Base-by-base conservation (phyloP, 805 yeast species). In the Blastobotrys peoriensis region DNA sequence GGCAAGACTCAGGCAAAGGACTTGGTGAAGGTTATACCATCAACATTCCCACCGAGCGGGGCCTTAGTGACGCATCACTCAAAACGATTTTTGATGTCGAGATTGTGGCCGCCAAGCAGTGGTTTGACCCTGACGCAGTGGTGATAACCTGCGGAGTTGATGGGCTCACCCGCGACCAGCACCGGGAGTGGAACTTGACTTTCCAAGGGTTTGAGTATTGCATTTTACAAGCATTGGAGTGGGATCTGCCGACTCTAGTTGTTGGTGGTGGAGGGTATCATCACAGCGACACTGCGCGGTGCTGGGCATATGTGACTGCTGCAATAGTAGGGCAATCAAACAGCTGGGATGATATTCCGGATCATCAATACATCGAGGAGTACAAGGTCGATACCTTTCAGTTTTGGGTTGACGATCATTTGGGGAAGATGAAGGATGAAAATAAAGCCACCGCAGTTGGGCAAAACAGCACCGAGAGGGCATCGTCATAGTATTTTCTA, bases 231-330 rank as follows among this genome's bases (percentile, higher is more conserved):
- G 18, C 73, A 39, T 70, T 34, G 4, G 51, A 44, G 2, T 46
- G 51, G 52, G 54, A 41, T 1, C 40, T 53, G 2, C 78, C 79
- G 0, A 58, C 68, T 0, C 43, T 81, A 43, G 45, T 84, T 4
- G 64, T 83, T 1, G 91, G 91, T 0, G 93, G 93, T 2, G 93
- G 93, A 2, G 93, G 91, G 0, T 84, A 84, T 57, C 77, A 81
- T 48, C 76, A 72, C 48, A 58, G 68, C 2, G 80, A 82, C 47
- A 70, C 77, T 20, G 78, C 87, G 0, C 70, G 83, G 48, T 75
- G 79, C 45, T 81, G 86, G 78, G 63, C 78, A 0, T 67, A 62
- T 51, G 48, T 73, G 3, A 73, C 59, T 2, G 54, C 47, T 13
- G 41, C 40, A 5, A 40, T 45, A 9, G 28, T 47, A 4, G 50